These are phyloP conservation scores for Erysimum cheiranthoides DNA, from an alignment of 345 rosid species.

Conservation along the genomic window DNA sequence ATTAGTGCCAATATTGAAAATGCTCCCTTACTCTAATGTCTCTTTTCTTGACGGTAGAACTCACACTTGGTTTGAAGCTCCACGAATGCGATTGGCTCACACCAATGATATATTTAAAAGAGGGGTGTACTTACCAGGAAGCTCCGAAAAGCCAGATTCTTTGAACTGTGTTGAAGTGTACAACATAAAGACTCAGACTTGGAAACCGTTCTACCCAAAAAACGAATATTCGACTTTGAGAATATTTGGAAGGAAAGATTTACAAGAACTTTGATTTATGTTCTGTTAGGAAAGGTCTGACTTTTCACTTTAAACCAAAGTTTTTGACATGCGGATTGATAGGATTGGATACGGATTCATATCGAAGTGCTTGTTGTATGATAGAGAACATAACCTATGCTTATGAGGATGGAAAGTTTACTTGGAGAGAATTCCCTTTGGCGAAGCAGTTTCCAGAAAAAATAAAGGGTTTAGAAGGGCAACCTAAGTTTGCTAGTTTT, in stretches of 20 bases:
- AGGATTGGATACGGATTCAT: no score
- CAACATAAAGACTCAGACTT: constrained; percentile 2
- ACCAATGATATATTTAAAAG: not conserved
- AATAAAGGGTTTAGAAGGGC: no score
- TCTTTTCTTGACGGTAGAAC: not conserved
- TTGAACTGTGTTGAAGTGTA: not conserved
- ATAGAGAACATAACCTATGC: no score
- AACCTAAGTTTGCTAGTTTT: no score
- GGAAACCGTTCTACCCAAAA: not conserved
- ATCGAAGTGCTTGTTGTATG: no score
- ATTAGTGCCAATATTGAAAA: not conserved
- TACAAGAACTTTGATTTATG: no score
- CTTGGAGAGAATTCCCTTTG: no score
- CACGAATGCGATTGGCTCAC: not conserved
- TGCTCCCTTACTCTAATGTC: not conserved
- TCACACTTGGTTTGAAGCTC: not conserved
- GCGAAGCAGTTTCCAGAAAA: no score
- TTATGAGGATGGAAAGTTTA: no score
- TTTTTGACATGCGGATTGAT: no score
- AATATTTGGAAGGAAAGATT: not conserved
- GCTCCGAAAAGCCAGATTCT: not conserved
- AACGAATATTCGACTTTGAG: not conserved
- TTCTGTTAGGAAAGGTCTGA: no score
- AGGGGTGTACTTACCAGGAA: not conserved
- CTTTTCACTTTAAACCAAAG: no score